Base-by-base conservation (phyloP, 306 rosid genomes). In the Trichosanthes cucumerina region DNA sequence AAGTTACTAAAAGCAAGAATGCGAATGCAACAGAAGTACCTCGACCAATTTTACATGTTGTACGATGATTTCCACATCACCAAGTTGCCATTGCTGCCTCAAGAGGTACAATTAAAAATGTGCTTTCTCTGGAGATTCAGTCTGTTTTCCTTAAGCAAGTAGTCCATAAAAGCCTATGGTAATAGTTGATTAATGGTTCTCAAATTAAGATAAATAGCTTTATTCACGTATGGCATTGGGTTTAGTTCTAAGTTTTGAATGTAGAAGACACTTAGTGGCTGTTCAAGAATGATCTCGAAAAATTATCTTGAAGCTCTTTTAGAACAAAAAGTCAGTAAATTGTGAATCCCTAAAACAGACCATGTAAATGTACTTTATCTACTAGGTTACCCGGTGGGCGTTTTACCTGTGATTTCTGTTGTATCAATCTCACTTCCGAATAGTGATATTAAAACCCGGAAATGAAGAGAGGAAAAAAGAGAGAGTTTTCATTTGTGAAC, bases 11-110 rank as follows among this genome's bases (percentile, higher is more conserved):
- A 91, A 88, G 93, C 98, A 59, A 96, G 99, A 83, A 96, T 96
- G 99, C 92, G 90, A 76, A 96, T 96, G 99, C 99, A 96, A 83
- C 87, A 92, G 69, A 96, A 91, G 85, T 96, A 96, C 81, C 88
- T 92, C 43, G 91, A 96, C 75, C 99, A 96, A 75, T 96, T 96
- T 85, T 96, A 96, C 89, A 84, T 91, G 97, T 85, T 96, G 90
- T 96, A 96, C 69, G 99, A 96, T 71, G 99, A 92, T 86, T 96
- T 96, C 21, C 81, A 92, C 82, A 91, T 96, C 79, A 92, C 93
- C 82, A 92, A 92, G 88, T 89, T 96, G 78, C 99, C 99, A 50
- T 88, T 96, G 81, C 93, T 96, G 62, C 99, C 99, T 9, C 85
- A 92, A 75, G 99, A 96, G 99, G 99, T 92, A 84, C 82, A 10